Evolutionary conservation across 2,329 filamentous ascomycete species (phyloP).

Genomic region (Myriangium duriaei): DNA sequence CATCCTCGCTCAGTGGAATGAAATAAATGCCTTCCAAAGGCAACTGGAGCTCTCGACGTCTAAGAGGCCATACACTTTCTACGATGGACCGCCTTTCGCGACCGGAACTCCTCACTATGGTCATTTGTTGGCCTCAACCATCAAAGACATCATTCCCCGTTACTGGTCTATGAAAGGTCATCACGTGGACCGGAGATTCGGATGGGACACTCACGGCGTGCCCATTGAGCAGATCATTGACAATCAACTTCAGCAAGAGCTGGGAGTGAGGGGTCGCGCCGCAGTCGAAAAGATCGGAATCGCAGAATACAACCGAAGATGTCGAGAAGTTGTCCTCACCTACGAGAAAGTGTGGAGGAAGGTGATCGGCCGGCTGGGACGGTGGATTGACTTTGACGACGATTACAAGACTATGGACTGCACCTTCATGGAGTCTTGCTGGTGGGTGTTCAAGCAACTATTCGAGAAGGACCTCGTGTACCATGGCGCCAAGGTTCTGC

Average conservation of each 20-base stretch:
- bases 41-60: constrained; percentile 79
- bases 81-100: constrained; percentile 52
- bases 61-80: constrained; percentile 81
- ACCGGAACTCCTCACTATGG: constrained; percentile 54
- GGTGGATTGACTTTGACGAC: constrained; percentile 97
- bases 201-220: constrained; percentile 90
- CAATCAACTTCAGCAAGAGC: constrained; percentile 53
- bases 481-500: constrained; percentile 84
- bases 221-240: constrained; percentile 97
- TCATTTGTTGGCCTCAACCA: constrained; percentile 79
- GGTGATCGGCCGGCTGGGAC: constrained; percentile 76
- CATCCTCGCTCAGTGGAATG: constrained; percentile 74
- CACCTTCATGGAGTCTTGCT: constrained; percentile 90
- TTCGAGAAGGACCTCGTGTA: constrained; percentile 86
- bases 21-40: constrained; percentile 80
- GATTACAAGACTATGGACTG: constrained; percentile 97
- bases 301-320: constrained; percentile 82
- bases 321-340: constrained; percentile 84
- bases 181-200: constrained; percentile 83
- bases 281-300: constrained; percentile 80
- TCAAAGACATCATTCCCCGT: constrained; percentile 91
- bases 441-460: constrained; percentile 94
- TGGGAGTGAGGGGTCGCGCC: constrained; percentile 76
- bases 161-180: constrained; percentile 98
- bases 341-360: constrained; percentile 77